phyloP scores from a whole-genome alignment of 768 basidiomycete genomes.

The Lyophyllum semitale region DNA sequence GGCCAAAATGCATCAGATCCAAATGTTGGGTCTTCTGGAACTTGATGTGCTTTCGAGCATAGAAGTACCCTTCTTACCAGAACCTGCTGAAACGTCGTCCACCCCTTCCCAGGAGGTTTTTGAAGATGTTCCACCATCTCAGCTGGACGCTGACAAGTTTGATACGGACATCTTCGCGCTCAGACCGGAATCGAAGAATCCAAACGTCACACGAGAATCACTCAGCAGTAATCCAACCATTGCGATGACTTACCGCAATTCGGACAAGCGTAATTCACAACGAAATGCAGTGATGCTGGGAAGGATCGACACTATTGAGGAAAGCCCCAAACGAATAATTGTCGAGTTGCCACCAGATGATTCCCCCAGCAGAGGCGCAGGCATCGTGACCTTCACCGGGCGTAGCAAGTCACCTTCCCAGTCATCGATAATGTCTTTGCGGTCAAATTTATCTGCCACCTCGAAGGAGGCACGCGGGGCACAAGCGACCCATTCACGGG shows the following conservation, averaged over 20 bases:
- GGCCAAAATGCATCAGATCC: constrained; percentile 96
- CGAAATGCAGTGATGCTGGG: constrained; percentile 50
- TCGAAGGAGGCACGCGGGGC: constrained; percentile 31
- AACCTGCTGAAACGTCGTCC: constrained; percentile 34
- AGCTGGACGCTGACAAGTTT: constrained; percentile 69
- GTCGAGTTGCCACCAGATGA: constrained; percentile 55
- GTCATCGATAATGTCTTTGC: constrained; percentile 60
- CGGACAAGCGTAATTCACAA: constrained; percentile 48
- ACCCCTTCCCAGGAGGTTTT: constrained; percentile 34
- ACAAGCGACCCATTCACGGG: constrained; percentile 33
- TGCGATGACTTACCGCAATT: constrained; percentile 35
- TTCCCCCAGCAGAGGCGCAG: constrained; percentile 21
- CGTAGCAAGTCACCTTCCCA: constrained; percentile 68
- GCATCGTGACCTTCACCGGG: constrained; percentile 26
- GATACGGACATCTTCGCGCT: constrained; percentile 70
- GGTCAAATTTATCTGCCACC: constrained; percentile 50
- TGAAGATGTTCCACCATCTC: constrained; percentile 39
- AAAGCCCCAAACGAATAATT: constrained; percentile 57
- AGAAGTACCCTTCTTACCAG: constrained; percentile 77
- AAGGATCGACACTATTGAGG: constrained; percentile 68
- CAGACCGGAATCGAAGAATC: constrained; percentile 37
- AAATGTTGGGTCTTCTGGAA: constrained; percentile 90
- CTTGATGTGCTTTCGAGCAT: constrained; percentile 91
- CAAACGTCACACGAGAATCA: constrained; percentile 35
- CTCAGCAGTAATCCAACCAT: constrained; percentile 31